Conservation (phyloP, 2,329 filamentous ascomycete genomes). For the Sphaerulina musiva region DNA sequence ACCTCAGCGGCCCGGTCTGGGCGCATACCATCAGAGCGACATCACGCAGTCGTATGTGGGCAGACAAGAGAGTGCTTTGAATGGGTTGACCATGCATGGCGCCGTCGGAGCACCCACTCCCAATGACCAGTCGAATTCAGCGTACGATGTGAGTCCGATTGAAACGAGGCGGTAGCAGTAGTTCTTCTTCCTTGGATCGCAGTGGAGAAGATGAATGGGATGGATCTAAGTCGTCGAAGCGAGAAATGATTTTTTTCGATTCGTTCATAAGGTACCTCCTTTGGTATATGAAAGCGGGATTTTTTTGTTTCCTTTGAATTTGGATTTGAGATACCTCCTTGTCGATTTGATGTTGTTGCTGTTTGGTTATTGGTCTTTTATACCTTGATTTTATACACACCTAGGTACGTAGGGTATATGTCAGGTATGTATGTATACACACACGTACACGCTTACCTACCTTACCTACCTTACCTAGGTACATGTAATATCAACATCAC, state of each 20-base stretch:
- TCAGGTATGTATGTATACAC: too few relatives aligned
- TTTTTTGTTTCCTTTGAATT: background rate
- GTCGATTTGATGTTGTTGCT: background rate
- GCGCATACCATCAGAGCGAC: slow-evolving; percentile 29
- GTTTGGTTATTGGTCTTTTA: too few relatives aligned
- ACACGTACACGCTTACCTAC: too few relatives aligned
- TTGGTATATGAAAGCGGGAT: too few relatives aligned
- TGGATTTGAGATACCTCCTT: slow-evolving; percentile 8
- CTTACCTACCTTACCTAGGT: too few relatives aligned
- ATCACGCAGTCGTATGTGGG: slow-evolving; percentile 40
- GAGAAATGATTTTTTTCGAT: background rate
- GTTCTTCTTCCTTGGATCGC: too few relatives aligned
- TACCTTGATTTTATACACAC: too few relatives aligned
- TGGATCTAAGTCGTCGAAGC: background rate
- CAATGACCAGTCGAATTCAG: slow-evolving; percentile 9
- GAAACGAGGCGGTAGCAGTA: slow-evolving; percentile 12
- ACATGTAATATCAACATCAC: too few relatives aligned
- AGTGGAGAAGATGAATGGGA: background rate
- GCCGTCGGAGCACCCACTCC: slow-evolving; percentile 13
- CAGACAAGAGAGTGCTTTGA: slow-evolving; percentile 39
- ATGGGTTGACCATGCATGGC: slow-evolving; percentile 45
- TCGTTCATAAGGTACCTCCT: too few relatives aligned
- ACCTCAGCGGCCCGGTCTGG: slow-evolving; percentile 21
- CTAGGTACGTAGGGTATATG: too few relatives aligned
- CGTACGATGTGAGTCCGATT: slow-evolving; percentile 18